Evolutionary conservation across 2,329 filamentous ascomycete genomes (phyloP), one percentile per base, ranked within the genome.

Genomic region (Aspergillus novoparasiticus): DNA sequence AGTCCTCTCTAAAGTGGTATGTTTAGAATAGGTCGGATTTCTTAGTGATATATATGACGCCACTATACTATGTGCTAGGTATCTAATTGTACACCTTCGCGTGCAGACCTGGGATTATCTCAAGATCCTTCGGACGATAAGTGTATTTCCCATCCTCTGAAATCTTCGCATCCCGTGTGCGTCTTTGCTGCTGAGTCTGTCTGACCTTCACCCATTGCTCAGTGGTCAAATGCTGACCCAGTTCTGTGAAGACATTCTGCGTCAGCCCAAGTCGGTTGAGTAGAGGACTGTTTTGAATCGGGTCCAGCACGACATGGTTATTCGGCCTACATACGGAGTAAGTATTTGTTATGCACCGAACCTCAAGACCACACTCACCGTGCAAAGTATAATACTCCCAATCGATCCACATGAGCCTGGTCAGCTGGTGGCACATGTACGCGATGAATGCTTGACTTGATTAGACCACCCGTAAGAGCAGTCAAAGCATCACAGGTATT

Each of bases 401-500:
- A 63, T 6, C 80, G 75, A 69, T 82, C 79, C 28, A 81, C 61
- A 64, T 80, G 74, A 2, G 76, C 78, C 68, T 85, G 83, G 59
- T 85, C 83, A 14, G 76, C 65, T 0, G 83, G 83, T 1, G 82
- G 83, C 12, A 79, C 76, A 51, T 81, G 76, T 0, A 86, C 83
- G 1, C 83, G 79, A 60, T 85, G 83, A n/a, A 84, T 75, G 12
- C 78, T 82, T 5, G 77, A 81, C 71, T 85, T 84, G 50, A 85
- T 74, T 57, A 82, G 81, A 0, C 82, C 82, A 2, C 82, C 82
- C 0, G 83, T 85, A 12, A 85, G 67, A 21, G 81, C 81, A 3
- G 80, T 82, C 41, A 85, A 67, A 0, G 83, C 79, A 66, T 86
- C 84, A 8, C 80, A 82, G 0, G 83, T 80, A 58, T 85, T 86